These are phyloP conservation scores for Annulohypoxylon moriforme DNA, from an alignment of 495 filamentous ascomycete species.

Conservation along the genomic window DNA sequence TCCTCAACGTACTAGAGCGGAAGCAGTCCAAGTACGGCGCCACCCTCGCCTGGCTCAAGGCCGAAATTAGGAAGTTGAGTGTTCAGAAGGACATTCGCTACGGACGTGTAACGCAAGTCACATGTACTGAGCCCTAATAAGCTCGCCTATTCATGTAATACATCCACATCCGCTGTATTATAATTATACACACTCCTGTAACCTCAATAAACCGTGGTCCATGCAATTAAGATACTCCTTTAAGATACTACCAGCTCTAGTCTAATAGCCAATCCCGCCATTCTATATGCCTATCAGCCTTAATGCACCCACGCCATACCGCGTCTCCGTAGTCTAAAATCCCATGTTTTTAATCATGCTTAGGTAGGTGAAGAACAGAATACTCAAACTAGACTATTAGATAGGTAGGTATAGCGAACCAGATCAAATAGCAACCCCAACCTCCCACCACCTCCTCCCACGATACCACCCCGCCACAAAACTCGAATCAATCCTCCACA, in stretches of 20 bases:
- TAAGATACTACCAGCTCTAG: not conserved
- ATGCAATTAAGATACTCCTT: conserved; percentile 27
- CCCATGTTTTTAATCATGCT: not conserved
- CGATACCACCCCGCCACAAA: conserved; percentile 60
- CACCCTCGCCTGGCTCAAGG: conserved; percentile 72
- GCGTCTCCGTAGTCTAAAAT: not conserved
- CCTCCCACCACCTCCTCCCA: conserved; percentile 72
- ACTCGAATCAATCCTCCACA: conserved; percentile 66
- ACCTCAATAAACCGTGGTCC: not conserved
- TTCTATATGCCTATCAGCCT: not conserved
- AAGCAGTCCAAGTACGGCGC: conserved; percentile 75
- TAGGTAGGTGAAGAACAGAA: not conserved
- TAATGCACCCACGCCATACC: not conserved
- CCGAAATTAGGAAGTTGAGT: conserved; percentile 50
- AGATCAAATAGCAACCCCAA: conserved; percentile 61
- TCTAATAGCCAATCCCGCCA: not conserved
- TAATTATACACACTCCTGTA: not conserved
- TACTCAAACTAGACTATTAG: too few species aligned
- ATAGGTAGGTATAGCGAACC: too few species aligned
- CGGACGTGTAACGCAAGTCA: conserved; percentile 36
- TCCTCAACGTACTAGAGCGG: conserved; percentile 68
- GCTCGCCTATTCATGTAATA: not conserved
- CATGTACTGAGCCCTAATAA: not conserved
- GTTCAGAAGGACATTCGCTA: conserved; percentile 39
- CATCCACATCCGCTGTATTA: too few species aligned